Base-by-base conservation (phyloP, 345 rosid species). In the Noccaea caerulescens region DNA sequence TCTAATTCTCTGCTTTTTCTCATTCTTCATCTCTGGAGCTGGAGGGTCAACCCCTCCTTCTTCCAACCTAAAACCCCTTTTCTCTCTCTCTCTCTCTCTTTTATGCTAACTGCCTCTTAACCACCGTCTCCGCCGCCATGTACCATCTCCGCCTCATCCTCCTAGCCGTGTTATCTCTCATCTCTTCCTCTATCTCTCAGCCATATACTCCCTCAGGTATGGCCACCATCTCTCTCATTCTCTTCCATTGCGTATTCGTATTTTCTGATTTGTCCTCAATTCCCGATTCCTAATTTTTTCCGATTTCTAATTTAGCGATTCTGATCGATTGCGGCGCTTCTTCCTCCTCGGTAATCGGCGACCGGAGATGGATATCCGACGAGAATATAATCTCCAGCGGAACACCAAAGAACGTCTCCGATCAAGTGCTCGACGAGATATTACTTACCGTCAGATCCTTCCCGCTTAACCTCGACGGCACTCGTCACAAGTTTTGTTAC, bases 371-470 rank as follows among this genome's bases (percentile, higher is more conserved):
- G 97, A 69, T 73, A 23, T 79, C 96, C 4, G 97, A 94, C 79
- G 57, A 50, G 23, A 68, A 30, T 25, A 82, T 78, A 73, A 33
- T 85, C 68, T 65, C 84, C 32, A 1, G 66, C 3, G 97, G 97
- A 56, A 72, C 83, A 25, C 12, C 89, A 0, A 85, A 55, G 71
- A 84, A 56, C 75, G 43, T 94, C 42, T 13, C 86, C 0, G 79
- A 34, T 23, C 30, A 63, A 49, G 82, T 66, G 11, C 75, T 54
- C 8, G 49, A 52, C 45, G 78, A 77, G 1, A 63, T 58, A 39
- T 83, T 91, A 71, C 76, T 83, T n/a, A 89, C 93, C 69, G 87
- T 87, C 61, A 87, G 96, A 58, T 89, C 99, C 16, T 94, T 91
- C 64, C 97, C 97, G 37, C 72, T 82, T 30, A 63, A 2, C 56